A percentile compares a stretch with the other conserved stretches of the same genome.
These are phyloP conservation scores for Tripidium arundinaceum DNA, from an alignment of 202 grass and related monocot species.

Conservation along the genomic window DNA sequence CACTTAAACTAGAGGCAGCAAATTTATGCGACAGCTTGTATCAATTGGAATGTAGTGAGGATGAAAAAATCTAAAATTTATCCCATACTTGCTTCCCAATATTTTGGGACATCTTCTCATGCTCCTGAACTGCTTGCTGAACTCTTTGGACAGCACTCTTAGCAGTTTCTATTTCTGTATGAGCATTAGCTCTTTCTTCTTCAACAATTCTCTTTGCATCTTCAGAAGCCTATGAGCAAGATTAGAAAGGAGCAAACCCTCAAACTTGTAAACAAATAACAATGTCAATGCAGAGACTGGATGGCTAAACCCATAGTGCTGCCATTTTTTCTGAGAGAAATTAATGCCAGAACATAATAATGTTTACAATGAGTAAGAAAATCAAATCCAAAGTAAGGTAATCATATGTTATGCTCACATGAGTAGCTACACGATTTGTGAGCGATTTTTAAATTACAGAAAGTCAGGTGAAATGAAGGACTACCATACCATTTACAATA, in stretches of 20 bases:
- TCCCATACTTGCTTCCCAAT: conserved; percentile 64
- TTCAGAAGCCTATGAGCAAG: conserved; percentile 71
- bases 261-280: conserved; percentile 15
- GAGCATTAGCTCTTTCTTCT: conserved; percentile 85
- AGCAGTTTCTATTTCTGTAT: conserved; percentile 76
- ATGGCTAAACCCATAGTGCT: not conserved
- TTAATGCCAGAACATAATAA: not conserved
- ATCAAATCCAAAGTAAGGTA: not conserved
- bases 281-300: not conserved
- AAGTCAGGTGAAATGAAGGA: conserved; percentile 18
- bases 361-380: not conserved
- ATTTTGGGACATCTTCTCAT: conserved; percentile 50
- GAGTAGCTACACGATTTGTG: not conserved
- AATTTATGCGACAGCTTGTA: conserved; percentile 23
- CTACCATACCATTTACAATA: not conserved
- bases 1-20: conserved; percentile 5
- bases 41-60: conserved; percentile 13
- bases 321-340: not conserved
- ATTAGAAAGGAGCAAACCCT: conserved; percentile 14
- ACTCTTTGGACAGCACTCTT: conserved; percentile 77
- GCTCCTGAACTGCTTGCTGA: conserved; percentile 81
- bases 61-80: not conserved
- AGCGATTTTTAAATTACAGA: not conserved
- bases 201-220: conserved; percentile 93
- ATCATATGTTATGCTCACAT: not conserved